Percentiles rank a stretch among this genome's conserved stretches.
Conservation (phyloP, 2,329 filamentous ascomycete species). For the Claviceps arundinis region DNA sequence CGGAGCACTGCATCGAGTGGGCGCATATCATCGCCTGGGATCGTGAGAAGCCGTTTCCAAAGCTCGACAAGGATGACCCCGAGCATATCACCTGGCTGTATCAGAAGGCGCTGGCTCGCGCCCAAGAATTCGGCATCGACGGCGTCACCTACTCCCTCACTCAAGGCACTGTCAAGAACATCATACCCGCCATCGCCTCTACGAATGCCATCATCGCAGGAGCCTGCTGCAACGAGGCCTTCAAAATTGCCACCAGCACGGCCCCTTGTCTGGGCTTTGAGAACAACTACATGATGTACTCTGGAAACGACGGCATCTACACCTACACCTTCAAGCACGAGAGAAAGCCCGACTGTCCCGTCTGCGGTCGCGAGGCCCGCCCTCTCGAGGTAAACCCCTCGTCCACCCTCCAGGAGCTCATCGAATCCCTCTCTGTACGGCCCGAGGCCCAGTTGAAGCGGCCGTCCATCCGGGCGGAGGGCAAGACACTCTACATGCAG, state of each 20-base stretch:
- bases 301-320: conserved; percentile 87
- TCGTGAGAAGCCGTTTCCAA: conserved; percentile 65
- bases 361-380: conserved; percentile 75
- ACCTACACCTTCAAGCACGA: conserved; percentile 95
- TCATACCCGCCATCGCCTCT: conserved; percentile 94
- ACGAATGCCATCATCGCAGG: conserved; percentile 96
- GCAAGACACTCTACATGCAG: conserved; percentile 83
- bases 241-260: conserved; percentile 78
- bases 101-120: conserved; percentile 66
- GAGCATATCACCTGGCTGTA: conserved; percentile 98
- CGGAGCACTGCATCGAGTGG: conserved; percentile 98
- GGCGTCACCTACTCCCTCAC: conserved; percentile 94
- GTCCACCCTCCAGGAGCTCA: conserved; percentile 66
- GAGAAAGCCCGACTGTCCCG: conserved; percentile 87
- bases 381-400: conserved; percentile 58
- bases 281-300: conserved; percentile 99
- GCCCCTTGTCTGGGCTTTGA: conserved; percentile 68
- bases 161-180: conserved; percentile 97
- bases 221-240: conserved; percentile 88
- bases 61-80: conserved; percentile 88
- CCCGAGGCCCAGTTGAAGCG: conserved; percentile 91
- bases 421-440: conserved; percentile 69
- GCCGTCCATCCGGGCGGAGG: conserved; percentile 66
- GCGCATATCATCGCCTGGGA: conserved; percentile 98
- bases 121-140: conserved; percentile 75